Conservation (phyloP, 805 yeast genomes). For the Teunomyces barrocoloradensis region DNA sequence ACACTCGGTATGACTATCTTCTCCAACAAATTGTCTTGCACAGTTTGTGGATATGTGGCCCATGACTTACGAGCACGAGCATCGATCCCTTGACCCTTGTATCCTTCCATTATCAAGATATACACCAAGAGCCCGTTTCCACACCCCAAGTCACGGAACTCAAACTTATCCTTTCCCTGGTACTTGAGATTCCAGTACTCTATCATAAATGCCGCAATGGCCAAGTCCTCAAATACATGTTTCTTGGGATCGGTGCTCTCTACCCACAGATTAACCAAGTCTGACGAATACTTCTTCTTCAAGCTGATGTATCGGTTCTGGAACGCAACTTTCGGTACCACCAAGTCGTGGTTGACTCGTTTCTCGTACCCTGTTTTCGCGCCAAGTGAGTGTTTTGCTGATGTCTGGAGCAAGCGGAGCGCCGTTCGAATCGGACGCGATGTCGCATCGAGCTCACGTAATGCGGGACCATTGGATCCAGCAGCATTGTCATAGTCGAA, state of each 20-base stretch:
- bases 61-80: slow-evolving; percentile 89
- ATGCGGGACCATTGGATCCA: slow-evolving; percentile 16
- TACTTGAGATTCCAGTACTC: slow-evolving; percentile 70
- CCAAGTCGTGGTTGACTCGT: slow-evolving; percentile 82
- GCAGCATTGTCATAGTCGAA: slow-evolving; percentile 32
- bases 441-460: slow-evolving; percentile 35
- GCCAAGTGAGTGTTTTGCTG: slow-evolving; percentile 80
- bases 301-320: slow-evolving; percentile 78
- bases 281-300: slow-evolving; percentile 77
- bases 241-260: slow-evolving; percentile 93
- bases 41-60: slow-evolving; percentile 67
- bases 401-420: slow-evolving; percentile 71
- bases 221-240: slow-evolving; percentile 94
- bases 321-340: slow-evolving; percentile 77
- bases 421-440: slow-evolving; percentile 82
- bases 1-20: slow-evolving; percentile 82
- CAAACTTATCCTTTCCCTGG: slow-evolving; percentile 42
- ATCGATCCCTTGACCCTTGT: slow-evolving; percentile 79
- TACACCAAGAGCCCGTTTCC: slow-evolving; percentile 89
- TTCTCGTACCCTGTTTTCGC: slow-evolving; percentile 82
- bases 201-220: slow-evolving; percentile 90
- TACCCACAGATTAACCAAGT: slow-evolving; percentile 78
- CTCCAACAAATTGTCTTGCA: slow-evolving; percentile 59
- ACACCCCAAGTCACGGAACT: slow-evolving; percentile 89
- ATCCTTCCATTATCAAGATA: slow-evolving; percentile 75